Conservation (phyloP, 192 early-diverging fungal species). For the Rhizophagus sp. region DNA sequence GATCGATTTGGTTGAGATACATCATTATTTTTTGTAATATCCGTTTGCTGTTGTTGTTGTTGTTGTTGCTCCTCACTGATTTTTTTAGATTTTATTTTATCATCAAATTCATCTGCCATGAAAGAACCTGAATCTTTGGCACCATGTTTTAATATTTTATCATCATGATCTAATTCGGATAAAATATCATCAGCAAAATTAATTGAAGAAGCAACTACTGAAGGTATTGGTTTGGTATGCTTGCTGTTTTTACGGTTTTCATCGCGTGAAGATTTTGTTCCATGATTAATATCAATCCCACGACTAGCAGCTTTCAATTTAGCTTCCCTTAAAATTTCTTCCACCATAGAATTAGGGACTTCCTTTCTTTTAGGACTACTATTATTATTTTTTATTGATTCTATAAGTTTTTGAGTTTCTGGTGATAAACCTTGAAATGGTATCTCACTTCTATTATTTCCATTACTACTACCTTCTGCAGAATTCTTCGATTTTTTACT, state of each 20-base stretch:
- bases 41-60: no score
- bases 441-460: background rate
- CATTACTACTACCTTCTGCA: background rate
- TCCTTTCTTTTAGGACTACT: background rate
- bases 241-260: background rate
- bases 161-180: background rate
- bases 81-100: background rate
- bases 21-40: background rate
- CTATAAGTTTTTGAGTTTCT: slow-evolving; percentile 22
- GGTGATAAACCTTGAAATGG: background rate
- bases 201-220: background rate
- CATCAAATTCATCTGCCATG: slow-evolving; percentile 3
- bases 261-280: background rate
- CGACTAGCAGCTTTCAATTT: background rate
- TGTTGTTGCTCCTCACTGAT: background rate
- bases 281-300: background rate
- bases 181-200: background rate
- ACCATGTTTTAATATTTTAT: background rate
- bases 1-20: background rate
- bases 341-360: background rate
- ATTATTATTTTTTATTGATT: background rate
- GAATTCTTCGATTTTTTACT: background rate
- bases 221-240: background rate
- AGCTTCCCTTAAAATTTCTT: slow-evolving; percentile 23
- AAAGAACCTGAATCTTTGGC: background rate